Evolutionary conservation across 352 stramenopile genomes (phyloP).

Genomic region (Pythium oligandrum): DNA sequence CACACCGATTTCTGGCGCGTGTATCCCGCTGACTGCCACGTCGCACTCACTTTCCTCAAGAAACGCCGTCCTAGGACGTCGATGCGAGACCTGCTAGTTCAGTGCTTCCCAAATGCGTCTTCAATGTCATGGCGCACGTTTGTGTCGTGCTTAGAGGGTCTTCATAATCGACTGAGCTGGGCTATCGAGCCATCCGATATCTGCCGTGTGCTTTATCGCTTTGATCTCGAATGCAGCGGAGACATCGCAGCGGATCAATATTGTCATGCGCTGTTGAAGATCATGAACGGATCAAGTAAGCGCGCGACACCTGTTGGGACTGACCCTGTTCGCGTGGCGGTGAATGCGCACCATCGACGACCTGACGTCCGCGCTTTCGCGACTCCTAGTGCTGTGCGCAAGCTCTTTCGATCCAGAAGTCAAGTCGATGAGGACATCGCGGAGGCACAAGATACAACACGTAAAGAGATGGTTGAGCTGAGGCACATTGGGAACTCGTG

Average conservation of each 20-base stretch:
- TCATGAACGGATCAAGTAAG: too few relatives aligned
- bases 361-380: conserved; percentile 6
- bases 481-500: conserved; percentile 5
- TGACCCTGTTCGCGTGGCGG: background rate
- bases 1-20: conserved; percentile 10
- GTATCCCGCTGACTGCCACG: conserved; percentile 6
- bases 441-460: background rate
- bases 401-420: background rate
- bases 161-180: background rate
- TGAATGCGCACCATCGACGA: background rate
- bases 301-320: too few relatives aligned
- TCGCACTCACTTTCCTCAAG: background rate
- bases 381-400: conserved; percentile 7
- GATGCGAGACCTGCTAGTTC: background rate
- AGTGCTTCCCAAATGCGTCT: background rate
- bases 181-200: background rate
- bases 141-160: background rate
- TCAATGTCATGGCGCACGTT: background rate
- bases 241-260: background rate
- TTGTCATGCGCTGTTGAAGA: background rate
- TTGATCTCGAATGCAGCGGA: background rate
- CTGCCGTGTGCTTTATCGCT: conserved; percentile 1
- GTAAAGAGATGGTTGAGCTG: background rate
- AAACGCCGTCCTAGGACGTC: background rate
- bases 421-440: background rate